Percentiles rank a stretch among this genome's conserved stretches.
These are phyloP conservation scores for Apostasia shenzhenica DNA, from an alignment of 106 monocot species.

Conservation along the genomic window DNA sequence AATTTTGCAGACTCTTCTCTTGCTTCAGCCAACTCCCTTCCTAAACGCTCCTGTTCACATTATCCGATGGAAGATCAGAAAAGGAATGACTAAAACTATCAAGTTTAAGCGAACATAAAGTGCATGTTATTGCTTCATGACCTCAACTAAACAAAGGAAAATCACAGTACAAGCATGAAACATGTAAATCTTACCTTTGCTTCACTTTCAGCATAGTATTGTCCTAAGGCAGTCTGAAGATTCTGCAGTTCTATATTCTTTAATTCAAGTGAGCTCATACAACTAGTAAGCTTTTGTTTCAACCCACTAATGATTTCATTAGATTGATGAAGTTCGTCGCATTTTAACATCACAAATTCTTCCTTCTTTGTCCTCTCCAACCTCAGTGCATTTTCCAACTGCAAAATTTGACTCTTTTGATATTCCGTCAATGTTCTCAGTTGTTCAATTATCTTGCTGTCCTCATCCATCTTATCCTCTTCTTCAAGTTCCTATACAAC, in stretches of 20 bases:
- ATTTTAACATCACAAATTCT: constrained; percentile 38
- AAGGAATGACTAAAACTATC: background rate
- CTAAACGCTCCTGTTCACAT: constrained; percentile 60
- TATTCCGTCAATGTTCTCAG: constrained; percentile 40
- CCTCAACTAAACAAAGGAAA: background rate
- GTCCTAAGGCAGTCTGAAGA: constrained; percentile 94
- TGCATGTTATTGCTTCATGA: background rate
- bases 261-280: constrained; percentile 46
- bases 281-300: constrained; percentile 50
- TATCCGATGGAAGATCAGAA: background rate
- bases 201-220: constrained; percentile 97
- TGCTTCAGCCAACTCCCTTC: constrained; percentile 56
- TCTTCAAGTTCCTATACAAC: constrained; percentile 87
- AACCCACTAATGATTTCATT: constrained; percentile 54
- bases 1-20: constrained; percentile 61
- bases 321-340: constrained; percentile 50
- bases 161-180: background rate
- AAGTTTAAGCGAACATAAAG: background rate
- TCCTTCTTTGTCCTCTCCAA: constrained; percentile 46
- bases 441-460: constrained; percentile 82
- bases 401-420: constrained; percentile 61
- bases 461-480: constrained; percentile 96
- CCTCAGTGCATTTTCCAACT: constrained; percentile 74
- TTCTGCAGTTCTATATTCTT: constrained; percentile 83
- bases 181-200: constrained; percentile 53